These are phyloP conservation scores for Petunia axillaris DNA, from an alignment of 257 asterid genomes.

Conservation along the genomic window DNA sequence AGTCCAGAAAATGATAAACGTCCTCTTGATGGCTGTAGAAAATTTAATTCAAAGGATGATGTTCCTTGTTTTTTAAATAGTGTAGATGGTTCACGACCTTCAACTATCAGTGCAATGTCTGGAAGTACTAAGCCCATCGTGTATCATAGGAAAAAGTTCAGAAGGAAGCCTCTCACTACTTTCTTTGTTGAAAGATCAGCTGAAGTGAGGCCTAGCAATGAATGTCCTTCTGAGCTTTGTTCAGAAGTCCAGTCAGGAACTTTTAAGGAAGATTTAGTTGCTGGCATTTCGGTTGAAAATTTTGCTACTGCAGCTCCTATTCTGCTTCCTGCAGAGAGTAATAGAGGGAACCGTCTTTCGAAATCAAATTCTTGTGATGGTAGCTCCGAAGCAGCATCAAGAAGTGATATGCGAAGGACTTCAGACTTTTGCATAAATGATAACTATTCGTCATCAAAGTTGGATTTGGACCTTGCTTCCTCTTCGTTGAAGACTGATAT, in stretches of 20 bases:
- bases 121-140: constrained; percentile 38
- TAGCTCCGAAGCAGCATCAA: constrained; percentile 49
- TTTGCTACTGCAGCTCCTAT: constrained; percentile 35
- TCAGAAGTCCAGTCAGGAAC: constrained; percentile 49
- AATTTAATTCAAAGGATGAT: constrained; percentile 29
- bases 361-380: constrained; percentile 46
- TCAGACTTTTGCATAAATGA: constrained; percentile 47
- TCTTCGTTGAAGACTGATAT: constrained; percentile 45
- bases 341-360: constrained; percentile 37
- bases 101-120: constrained; percentile 33
- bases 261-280: constrained; percentile 39
- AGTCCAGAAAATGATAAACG: constrained; percentile 30
- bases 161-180: constrained; percentile 33
- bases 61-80: constrained; percentile 29
- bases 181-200: constrained; percentile 33
- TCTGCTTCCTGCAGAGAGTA: constrained; percentile 31
- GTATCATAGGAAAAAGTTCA: constrained; percentile 40
- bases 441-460: constrained; percentile 71
- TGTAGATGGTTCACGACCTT: constrained; percentile 30
- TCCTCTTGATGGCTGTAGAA: constrained; percentile 23
- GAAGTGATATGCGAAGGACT: constrained; percentile 41
- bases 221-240: constrained; percentile 47
- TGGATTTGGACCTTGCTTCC: constrained; percentile 51
- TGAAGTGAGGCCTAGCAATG: constrained; percentile 40
- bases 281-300: constrained; percentile 41